A percentile compares a stretch with the other conserved stretches of the same genome.
Evolutionary conservation across 1,284 basidiomycete genomes (phyloP).

Genomic region (Pyrrhoderma lamaoense): DNA sequence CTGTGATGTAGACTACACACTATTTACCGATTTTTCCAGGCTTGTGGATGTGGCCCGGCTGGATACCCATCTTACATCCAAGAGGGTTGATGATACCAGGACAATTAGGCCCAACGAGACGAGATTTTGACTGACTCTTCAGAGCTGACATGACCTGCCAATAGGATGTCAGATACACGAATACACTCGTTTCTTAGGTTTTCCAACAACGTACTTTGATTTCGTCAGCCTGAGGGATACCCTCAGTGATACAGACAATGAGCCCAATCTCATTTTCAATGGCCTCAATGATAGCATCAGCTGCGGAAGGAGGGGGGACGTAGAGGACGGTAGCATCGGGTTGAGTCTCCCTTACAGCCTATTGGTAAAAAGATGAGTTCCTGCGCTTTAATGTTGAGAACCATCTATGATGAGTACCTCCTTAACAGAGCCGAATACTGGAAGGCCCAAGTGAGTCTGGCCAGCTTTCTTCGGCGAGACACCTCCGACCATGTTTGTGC

Average conservation of each 20-base stretch:
- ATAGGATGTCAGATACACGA: constrained; percentile 4
- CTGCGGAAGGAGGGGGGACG: constrained; percentile 88
- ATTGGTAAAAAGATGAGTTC: not conserved
- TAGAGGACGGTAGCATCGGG: constrained; percentile 95
- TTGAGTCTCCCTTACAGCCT: constrained; percentile 78
- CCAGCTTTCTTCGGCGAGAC: constrained; percentile 98
- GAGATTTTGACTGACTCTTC: constrained; percentile 89
- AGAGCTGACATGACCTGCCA: constrained; percentile 85
- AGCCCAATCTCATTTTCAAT: constrained; percentile 96
- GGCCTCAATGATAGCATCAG: constrained; percentile 94
- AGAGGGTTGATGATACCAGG: constrained; percentile 96
- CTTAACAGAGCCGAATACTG: constrained; percentile 88
- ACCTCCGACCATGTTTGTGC: constrained; percentile 96
- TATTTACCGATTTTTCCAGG: constrained; percentile 85
- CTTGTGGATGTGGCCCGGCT: constrained; percentile 95
- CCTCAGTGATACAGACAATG: constrained; percentile 96
- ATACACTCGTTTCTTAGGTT: constrained; percentile 12
- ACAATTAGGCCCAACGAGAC: constrained; percentile 96
- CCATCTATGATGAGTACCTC: no score
- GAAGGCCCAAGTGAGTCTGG: constrained; percentile 89
- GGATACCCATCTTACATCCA: constrained; percentile 99
- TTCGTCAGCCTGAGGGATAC: constrained; percentile 94
- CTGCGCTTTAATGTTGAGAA: constrained; percentile 19
- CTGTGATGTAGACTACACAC: constrained; percentile 2
- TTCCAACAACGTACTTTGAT: constrained; percentile 56